These are phyloP conservation scores for Cadophora sp. DNA, from an alignment of 2,329 filamentous ascomycete genomes.

Conservation along the genomic window DNA sequence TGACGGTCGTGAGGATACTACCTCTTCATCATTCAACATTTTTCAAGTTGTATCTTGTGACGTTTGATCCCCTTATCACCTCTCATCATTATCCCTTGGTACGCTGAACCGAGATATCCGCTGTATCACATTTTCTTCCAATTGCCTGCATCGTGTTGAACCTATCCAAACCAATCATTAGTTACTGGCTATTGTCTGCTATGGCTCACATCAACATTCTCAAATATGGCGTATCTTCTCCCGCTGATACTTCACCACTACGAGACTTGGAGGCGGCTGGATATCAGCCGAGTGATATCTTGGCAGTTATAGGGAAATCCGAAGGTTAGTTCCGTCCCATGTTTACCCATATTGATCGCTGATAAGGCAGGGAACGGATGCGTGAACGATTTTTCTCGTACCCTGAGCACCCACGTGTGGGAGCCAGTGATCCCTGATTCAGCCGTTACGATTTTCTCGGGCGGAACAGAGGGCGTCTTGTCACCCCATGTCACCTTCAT, in stretches of 20 bases:
- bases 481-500: slow-evolving; percentile 45
- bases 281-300: slow-evolving; percentile 40
- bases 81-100: neutral
- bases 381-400: slow-evolving; percentile 46
- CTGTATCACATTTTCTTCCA: neutral
- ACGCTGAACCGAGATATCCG: neutral
- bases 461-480: slow-evolving; percentile 45
- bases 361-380: slow-evolving; percentile 44
- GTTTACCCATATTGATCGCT: slow-evolving; percentile 6
- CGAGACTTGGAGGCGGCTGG: slow-evolving; percentile 39
- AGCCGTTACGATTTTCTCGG: slow-evolving; percentile 45
- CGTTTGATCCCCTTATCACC: neutral
- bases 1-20: neutral
- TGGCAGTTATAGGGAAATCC: slow-evolving; percentile 44
- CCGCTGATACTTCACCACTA: slow-evolving; percentile 42
- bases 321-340: slow-evolving; percentile 36
- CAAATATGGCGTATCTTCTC: slow-evolving; percentile 44
- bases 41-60: neutral
- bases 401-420: slow-evolving; percentile 43
- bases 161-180: neutral
- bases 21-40: neutral
- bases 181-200: neutral
- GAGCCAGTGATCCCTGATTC: slow-evolving; percentile 41
- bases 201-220: slow-evolving; percentile 43
- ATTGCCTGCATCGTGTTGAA: neutral